Evolutionary conservation across 2,329 filamentous ascomycete genomes (phyloP).

Genomic region (Hypoxylon sp.): DNA sequence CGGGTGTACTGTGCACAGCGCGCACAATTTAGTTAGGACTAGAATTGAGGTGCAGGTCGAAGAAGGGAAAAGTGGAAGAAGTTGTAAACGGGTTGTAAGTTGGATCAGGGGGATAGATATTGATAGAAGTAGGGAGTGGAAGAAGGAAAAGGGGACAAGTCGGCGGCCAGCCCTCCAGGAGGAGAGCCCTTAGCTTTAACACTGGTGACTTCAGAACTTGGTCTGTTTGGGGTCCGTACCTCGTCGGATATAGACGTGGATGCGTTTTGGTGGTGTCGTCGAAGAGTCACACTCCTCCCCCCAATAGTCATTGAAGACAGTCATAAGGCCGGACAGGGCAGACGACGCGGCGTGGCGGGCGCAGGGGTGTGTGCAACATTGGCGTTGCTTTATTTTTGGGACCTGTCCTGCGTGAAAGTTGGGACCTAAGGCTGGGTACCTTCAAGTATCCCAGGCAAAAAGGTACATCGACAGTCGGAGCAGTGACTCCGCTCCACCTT

Average conservation of each 20-base stretch:
- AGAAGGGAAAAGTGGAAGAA: conserved; percentile 17
- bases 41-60: conserved; percentile 12
- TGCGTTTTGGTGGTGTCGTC: conserved; percentile 50
- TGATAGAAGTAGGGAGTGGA: conserved; percentile 21
- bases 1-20: not conserved
- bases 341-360: conserved; percentile 49
- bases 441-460: conserved; percentile 36
- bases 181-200: conserved; percentile 26
- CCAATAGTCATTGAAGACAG: conserved; percentile 48
- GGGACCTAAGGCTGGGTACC: conserved; percentile 40
- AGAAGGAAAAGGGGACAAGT: conserved; percentile 24
- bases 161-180: not conserved
- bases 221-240: conserved; percentile 45
- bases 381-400: conserved; percentile 49
- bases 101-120: not conserved
- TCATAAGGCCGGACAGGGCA: conserved; percentile 47
- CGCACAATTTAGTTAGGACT: conserved; percentile 5
- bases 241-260: conserved; percentile 50
- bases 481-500: conserved; percentile 41
- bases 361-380: conserved; percentile 46
- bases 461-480: conserved; percentile 44
- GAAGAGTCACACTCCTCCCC: conserved; percentile 51
- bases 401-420: conserved; percentile 40
- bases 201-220: conserved; percentile 36
- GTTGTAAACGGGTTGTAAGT: not conserved